phyloP scores from a whole-genome alignment of 257 asterid genomes.

The Cruciata laevipes region DNA sequence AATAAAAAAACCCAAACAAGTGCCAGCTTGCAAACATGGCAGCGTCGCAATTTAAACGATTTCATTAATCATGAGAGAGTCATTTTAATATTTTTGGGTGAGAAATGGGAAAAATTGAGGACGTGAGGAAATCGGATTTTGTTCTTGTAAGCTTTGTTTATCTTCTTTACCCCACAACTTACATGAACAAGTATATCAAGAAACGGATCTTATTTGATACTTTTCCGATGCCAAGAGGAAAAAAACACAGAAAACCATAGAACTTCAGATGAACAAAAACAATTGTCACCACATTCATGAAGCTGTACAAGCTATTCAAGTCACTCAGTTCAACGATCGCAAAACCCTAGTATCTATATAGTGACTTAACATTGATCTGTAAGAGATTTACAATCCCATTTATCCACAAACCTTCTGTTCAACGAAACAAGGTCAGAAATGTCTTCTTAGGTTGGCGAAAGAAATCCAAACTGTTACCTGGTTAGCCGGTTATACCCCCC shows the following conservation, averaged over 20 bases:
- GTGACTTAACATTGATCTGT: conserved; percentile 7
- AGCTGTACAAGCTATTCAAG: conserved; percentile 3
- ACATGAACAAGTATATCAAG: too few species aligned
- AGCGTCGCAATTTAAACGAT: too few species aligned
- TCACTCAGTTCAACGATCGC: neutral
- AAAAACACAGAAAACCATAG: neutral
- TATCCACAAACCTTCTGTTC: neutral
- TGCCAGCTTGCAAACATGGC: too few species aligned
- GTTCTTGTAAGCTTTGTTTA: too few species aligned
- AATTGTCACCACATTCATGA: neutral
- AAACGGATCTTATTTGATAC: too few species aligned
- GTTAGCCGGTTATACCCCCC: conserved; percentile 19
- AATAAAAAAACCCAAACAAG: too few species aligned
- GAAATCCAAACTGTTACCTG: conserved; percentile 19
- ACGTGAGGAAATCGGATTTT: too few species aligned
- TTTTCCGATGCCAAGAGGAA: neutral
- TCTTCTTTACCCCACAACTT: too few species aligned
- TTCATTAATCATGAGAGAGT: too few species aligned
- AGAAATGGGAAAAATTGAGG: too few species aligned
- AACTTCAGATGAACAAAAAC: neutral
- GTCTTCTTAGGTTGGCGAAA: conserved; percentile 8
- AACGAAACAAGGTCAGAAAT: conserved; percentile 1
- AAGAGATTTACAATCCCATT: conserved; percentile 5
- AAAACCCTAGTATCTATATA: neutral
- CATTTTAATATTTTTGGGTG: too few species aligned